Base-by-base conservation (phyloP, 208 protist genomes). In the Leishmania braziliensis region DNA sequence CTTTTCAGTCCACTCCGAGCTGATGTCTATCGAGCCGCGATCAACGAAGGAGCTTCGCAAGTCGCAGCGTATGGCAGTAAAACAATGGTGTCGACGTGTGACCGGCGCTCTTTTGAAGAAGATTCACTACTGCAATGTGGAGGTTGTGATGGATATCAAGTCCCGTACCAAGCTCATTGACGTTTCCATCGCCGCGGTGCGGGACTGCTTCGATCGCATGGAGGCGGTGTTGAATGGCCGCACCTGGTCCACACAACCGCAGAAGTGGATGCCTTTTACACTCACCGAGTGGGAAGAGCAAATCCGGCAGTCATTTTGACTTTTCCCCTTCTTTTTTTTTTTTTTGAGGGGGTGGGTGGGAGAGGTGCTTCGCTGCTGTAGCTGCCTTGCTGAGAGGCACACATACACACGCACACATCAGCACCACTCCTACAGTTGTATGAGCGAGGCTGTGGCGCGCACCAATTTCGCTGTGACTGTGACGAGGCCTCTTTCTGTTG, bases 51-150 rank as follows among this genome's bases (percentile, higher is more conserved):
- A 83, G 43, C 84, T 97, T 63, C 84, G 79, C 36, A 95, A 96
- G 80, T 84, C 88, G 50, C 88, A 97, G 78, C 86, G 91, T 12
- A 89, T 89, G 84, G 92, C 92, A 16, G 79, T 95, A 46, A 97
- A 97, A 68, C 78, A 85, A 50, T 97, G 92, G 92, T 83, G 93
- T 80, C 81, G 83, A 33, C 76, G 82, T 43, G 92, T 92, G 5
- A 82, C 85, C 26, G 56, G 75, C 2, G 68, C 70, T 12, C 72
- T 97, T 33, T 63, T 80, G 14, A 76, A 51, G 18, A 92, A 91
- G 78, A 89, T 96, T 63, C 53, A 70, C n/a, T 81, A 92, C 50
- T 91, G 94, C 83, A 84, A 86, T 20, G 81, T 66, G 5, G 86
- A 93, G 77, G 85, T 84, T 20, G 86, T 96, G 63, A 89, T 95